Conservation (phyloP, 2,329 filamentous ascomycete genomes). For the Monilinia laxa region DNA sequence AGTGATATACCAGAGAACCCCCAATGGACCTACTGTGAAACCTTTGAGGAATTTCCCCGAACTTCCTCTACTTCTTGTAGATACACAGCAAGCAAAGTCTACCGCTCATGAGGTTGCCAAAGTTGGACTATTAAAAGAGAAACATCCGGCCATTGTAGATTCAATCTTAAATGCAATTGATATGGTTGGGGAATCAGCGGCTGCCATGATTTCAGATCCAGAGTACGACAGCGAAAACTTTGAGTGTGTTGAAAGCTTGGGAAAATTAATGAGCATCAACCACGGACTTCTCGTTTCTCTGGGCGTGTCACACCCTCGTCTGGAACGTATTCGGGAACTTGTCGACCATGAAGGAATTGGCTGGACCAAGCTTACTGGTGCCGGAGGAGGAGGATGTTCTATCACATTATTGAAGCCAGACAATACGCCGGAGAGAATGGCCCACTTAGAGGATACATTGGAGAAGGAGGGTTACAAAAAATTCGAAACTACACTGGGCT, state of each 20-base stretch:
- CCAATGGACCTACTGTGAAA: constrained; percentile 71
- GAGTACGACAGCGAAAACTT: constrained; percentile 66
- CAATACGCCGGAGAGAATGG: constrained; percentile 55
- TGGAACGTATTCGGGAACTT: constrained; percentile 88
- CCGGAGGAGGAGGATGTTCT: constrained; percentile 91
- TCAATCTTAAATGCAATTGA: constrained; percentile 85
- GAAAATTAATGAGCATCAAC: constrained; percentile 89
- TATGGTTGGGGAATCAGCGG: constrained; percentile 59
- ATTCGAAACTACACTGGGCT: constrained; percentile 87
- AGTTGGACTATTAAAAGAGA: constrained; percentile 68
- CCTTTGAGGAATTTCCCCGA: constrained; percentile 87
- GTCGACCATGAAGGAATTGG: constrained; percentile 87
- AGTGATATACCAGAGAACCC: constrained; percentile 79
- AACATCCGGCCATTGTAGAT: constrained; percentile 74
- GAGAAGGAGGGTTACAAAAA: constrained; percentile 72
- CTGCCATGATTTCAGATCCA: constrained; percentile 55
- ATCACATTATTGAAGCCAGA: constrained; percentile 83
- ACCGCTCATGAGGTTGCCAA: constrained; percentile 85
- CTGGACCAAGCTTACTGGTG: constrained; percentile 96
- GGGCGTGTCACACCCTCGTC: constrained; percentile 88
- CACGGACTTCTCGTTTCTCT: constrained; percentile 88
- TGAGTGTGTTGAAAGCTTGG: constrained; percentile 68
- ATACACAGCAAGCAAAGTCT: constrained; percentile 84
- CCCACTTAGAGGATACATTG: constrained; percentile 63
- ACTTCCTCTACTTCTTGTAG: constrained; percentile 82